phyloP scores from a whole-genome alignment of 257 asterid species.

The Agastache rugosa region DNA sequence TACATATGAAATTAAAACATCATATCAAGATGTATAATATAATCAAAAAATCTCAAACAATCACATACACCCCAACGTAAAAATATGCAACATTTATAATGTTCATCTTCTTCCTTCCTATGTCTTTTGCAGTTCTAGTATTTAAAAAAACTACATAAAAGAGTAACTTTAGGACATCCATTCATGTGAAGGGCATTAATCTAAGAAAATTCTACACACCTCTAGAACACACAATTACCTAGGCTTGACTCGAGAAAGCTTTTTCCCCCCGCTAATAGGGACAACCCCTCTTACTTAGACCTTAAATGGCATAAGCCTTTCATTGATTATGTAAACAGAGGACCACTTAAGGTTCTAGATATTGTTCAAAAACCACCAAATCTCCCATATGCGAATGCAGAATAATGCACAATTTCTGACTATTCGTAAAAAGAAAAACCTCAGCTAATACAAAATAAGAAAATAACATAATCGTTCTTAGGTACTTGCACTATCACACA shows the following conservation, averaged over 20 bases:
- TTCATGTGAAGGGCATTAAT: neutral
- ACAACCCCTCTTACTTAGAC: too few relatives aligned
- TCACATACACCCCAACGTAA: neutral
- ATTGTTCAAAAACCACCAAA: neutral
- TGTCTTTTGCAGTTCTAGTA: neutral
- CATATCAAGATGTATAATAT: neutral
- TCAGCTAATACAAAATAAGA: neutral
- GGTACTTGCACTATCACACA: neutral
- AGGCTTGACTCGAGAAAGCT: too few relatives aligned
- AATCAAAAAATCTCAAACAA: neutral
- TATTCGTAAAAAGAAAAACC: neutral
- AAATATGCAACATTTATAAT: neutral
- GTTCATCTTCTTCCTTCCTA: neutral
- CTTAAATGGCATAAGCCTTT: neutral
- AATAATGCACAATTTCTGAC: neutral
- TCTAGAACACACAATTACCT: neutral
- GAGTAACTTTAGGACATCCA: neutral
- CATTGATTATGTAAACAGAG: neutral
- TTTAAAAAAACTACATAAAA: neutral
- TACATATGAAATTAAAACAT: neutral
- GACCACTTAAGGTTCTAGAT: neutral
- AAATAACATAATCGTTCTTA: too few relatives aligned
- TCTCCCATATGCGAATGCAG: neutral
- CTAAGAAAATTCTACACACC: too few relatives aligned
- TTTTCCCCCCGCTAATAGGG: too few relatives aligned